phyloP scores from a whole-genome alignment of 805 yeast species.

The Pichia scutulata region DNA sequence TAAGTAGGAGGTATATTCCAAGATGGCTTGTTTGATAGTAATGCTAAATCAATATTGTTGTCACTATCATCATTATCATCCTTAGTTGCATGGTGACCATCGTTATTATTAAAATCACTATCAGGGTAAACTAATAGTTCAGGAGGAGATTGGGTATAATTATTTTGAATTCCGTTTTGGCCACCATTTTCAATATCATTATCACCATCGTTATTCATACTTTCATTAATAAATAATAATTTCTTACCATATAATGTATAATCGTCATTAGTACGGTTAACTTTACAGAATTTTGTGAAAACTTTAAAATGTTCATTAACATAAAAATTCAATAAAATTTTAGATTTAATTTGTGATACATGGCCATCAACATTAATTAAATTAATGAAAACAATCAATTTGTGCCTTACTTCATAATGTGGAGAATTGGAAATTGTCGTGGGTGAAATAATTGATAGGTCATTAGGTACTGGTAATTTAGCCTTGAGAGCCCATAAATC shows the following conservation, averaged over 20 bases:
- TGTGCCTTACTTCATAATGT: conserved; percentile 31
- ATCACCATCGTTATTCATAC: not conserved
- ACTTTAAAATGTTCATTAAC: conserved; percentile 21
- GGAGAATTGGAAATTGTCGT: not conserved
- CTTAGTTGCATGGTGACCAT: not conserved
- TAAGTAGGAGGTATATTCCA: not conserved
- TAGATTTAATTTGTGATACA: conserved; percentile 43
- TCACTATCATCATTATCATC: not conserved
- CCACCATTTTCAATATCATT: not conserved
- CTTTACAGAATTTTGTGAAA: conserved; percentile 20
- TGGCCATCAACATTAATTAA: conserved; percentile 44
- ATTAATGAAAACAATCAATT: conserved; percentile 37
- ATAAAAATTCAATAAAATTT: conserved; percentile 39
- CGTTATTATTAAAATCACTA: not conserved
- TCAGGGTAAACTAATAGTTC: conserved; percentile 5
- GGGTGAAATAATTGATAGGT: conserved; percentile 35
- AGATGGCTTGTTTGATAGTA: not conserved
- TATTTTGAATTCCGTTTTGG: not conserved
- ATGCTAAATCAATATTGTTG: too few species aligned
- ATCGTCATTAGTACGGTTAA: not conserved
- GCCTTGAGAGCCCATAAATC: conserved; percentile 44
- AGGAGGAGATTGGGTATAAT: not conserved
- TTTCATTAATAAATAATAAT: conserved; percentile 17
- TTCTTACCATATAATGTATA: conserved; percentile 17
- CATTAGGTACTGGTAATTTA: conserved; percentile 33